Evolutionary conservation across 176 grass and related monocot genomes (phyloP).

Genomic region (Poa pratensis): DNA sequence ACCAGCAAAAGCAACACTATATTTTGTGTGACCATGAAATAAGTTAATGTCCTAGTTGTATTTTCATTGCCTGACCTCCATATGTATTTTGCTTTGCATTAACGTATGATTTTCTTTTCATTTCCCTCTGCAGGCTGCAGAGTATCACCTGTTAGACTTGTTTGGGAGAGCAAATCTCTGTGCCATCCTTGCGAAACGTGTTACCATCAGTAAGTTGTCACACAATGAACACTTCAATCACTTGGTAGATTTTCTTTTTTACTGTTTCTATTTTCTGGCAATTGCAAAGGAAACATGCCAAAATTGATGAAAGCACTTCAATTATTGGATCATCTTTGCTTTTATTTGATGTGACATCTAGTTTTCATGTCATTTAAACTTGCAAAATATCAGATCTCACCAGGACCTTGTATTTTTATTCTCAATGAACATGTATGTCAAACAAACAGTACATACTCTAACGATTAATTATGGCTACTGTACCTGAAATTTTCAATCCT

Average conservation of each 20-base stretch:
- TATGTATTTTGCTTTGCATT: slow-evolving; percentile 13
- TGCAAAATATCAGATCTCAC: slow-evolving; percentile 14
- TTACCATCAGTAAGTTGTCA: slow-evolving; percentile 73
- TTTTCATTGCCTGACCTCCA: neutral
- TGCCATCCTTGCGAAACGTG: slow-evolving; percentile 61
- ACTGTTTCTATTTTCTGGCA: neutral
- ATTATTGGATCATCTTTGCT: slow-evolving; percentile 22
- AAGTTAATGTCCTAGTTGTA: neutral
- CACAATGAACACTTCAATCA: slow-evolving; percentile 2
- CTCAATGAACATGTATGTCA: slow-evolving; percentile 6
- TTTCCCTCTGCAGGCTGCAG: slow-evolving; percentile 48
- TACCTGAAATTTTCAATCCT: neutral
- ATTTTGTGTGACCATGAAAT: neutral
- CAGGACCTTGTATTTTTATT: neutral
- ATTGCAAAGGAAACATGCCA: slow-evolving; percentile 18
- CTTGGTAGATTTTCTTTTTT: neutral
- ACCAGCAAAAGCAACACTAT: neutral
- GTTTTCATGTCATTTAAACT: slow-evolving; percentile 23
- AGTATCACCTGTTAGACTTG: slow-evolving; percentile 55
- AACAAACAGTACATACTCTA: slow-evolving; percentile 27
- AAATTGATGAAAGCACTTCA: neutral
- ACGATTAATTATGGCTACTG: slow-evolving; percentile 1
- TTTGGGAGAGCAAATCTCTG: slow-evolving; percentile 56
- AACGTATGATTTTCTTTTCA: neutral
- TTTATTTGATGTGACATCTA: slow-evolving; percentile 23